Base-by-base conservation (phyloP, 129 eudicot genomes). In the Rutidosis leptorrhynchoides region DNA sequence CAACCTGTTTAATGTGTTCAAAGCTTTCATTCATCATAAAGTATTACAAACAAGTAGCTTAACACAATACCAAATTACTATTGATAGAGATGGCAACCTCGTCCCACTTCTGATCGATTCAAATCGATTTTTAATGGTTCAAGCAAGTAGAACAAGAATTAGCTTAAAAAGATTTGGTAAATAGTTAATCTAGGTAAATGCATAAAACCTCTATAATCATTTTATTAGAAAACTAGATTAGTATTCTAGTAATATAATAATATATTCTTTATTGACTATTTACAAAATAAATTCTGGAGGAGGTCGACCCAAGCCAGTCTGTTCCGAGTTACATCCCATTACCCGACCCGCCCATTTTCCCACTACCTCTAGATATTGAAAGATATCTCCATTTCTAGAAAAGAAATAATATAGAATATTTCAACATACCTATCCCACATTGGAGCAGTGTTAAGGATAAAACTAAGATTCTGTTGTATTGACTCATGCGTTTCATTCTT, bases 391-490 rank as follows among this genome's bases (percentile, higher is more conserved):
- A 59, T 7, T 46, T 15, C 26, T 28, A 9, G 29, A 6, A 28
- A 55, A 24, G 57, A 42, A 28, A 53, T 32, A 32, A 63, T n/a
- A n/a, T n/a, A n/a, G 7, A 28, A 14, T n/a, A 49, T 40, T 19
- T 17, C 33, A 74, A 70, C 79, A 62, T 65, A 85, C 98, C 93
- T 93, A 73, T 93, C 98, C 96, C 88, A 93, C 77, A 78, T 74
- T 29, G 98, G 98, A 56, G 95, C 96, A 25, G 96, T 85, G 60
- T 80, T 77, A 62, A 93, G 85, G 58, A 77, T 70, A 59, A 82
- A 79, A 69, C 67, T 77, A 68, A 93, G 95, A 62, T 86, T 84
- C 74, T 88, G 86, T 21, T 53, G 80, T 22, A 82, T 28, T 0
- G 95, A 82, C 24, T 83, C 96, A 73, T 83, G 90, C 67, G 58